A percentile compares a stretch with the other conserved stretches of the same genome.
These are phyloP conservation scores for Neurospora sp. DNA, from an alignment of 495 filamentous ascomycete species.

Conservation along the genomic window DNA sequence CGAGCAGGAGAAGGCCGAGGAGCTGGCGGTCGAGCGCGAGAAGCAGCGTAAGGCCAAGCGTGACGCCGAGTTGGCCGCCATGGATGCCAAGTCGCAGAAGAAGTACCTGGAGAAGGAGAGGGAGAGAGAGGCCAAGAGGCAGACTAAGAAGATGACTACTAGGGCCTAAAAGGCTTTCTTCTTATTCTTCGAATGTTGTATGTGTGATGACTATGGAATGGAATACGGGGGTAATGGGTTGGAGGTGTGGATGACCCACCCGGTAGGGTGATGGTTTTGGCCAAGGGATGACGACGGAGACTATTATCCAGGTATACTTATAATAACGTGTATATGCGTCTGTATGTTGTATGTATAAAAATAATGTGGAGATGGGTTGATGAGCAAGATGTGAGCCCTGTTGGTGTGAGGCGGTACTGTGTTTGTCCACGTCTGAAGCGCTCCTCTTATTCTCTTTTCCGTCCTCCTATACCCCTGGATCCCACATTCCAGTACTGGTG, in stretches of 20 bases:
- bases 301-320: background rate
- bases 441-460: background rate
- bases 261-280: background rate
- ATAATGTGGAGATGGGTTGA: background rate
- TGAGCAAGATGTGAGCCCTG: background rate
- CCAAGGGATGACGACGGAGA: background rate
- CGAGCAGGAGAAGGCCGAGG: constrained; percentile 92
- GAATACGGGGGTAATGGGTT: background rate
- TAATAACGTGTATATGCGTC: background rate
- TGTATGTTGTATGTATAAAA: background rate
- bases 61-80: constrained; percentile 67
- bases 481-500: background rate
- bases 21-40: constrained; percentile 66
- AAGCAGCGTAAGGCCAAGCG: constrained; percentile 86
- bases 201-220: background rate
- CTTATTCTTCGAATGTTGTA: background rate
- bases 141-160: constrained; percentile 57
- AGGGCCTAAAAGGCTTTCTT: constrained; percentile 25
- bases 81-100: constrained; percentile 90
- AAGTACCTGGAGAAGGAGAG: constrained; percentile 89
- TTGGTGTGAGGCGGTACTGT: background rate
- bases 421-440: background rate
- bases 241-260: background rate
- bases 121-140: constrained; percentile 68
- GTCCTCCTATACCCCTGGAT: background rate